Conservation (phyloP, 495 filamentous ascomycete genomes). For the Trichoderma reesei region DNA sequence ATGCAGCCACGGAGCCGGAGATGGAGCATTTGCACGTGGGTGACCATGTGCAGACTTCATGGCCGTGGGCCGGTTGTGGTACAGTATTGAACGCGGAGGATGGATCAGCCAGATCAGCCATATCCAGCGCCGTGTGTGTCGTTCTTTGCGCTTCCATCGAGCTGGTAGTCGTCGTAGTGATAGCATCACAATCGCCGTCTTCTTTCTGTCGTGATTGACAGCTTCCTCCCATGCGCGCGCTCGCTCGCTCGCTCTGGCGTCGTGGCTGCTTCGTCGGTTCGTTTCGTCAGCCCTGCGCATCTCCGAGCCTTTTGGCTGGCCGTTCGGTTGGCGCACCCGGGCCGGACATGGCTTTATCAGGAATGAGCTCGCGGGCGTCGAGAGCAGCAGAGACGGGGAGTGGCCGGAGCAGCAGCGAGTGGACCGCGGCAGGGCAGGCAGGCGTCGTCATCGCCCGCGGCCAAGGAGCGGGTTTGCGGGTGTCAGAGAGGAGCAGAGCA, state of each 20-base stretch:
- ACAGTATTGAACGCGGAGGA: no score
- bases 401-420: not conserved
- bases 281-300: conserved; percentile 5
- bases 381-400: not conserved
- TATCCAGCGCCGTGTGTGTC: no score
- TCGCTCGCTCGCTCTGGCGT: not conserved
- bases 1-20: not conserved
- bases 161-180: no score
- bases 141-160: no score
- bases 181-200: no score
- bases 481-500: not conserved
- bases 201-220: no score
- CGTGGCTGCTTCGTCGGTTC: not conserved
- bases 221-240: no score
- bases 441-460: conserved; percentile 1
- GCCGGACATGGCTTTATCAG: not conserved
- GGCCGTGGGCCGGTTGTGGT: no score
- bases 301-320: not conserved
- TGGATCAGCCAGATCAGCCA: no score
- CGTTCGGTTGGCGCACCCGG: conserved; percentile 1
- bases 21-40: no score
- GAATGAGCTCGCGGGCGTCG: not conserved
- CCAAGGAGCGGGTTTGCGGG: no score
- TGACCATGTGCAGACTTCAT: no score
- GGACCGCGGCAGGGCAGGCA: not conserved